Evolutionary conservation across 2,329 filamentous ascomycete species (phyloP), one percentile per base, ranked within the genome.

Genomic region (Aspergillus oerlinghausenensis): DNA sequence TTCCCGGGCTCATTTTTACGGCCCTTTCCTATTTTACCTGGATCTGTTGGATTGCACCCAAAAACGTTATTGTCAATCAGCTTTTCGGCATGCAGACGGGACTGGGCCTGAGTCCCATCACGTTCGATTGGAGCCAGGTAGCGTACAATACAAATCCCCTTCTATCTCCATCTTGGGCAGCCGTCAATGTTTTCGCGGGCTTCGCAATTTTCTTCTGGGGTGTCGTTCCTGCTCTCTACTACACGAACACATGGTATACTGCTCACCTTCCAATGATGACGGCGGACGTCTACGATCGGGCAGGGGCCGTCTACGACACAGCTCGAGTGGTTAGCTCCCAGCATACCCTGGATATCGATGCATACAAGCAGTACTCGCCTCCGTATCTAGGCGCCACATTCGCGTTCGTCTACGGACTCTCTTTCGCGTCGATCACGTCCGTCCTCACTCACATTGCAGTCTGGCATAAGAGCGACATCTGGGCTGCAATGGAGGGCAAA

Each of bases 291-390:
- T 87, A 81, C 65, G 84, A 87, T 71, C 86, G 86, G 62, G 84
- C 78, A 0, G 84, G 83, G 23, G 66, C 72, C 1, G 61, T 75
- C 17, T 88, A 88, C 73, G 80, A 88, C 56, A 82, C 85, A 4
- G 74, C 77, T 1, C 77, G 75, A 32, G 84, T 88, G 49, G 74
- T 88, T 4, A 80, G 80, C 52, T 26, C 64, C 1, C 68, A 75
- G 21, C 76, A 84, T 59, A 74, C 79, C 14, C 82, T 88, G 54
- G 82, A 88, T 67, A 78, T 81, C 61, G 79, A 76, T 1, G 81
- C 80, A 17, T 88, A 88, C 68, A 75, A 78, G 59, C 75, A 75
- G n/a, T 88, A 88, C 69, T 88, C 85, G 10, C 85, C 85, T 1
- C 75, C 87, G 0, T 88, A 81, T 63, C 74, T 88, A 11, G 78